Evolutionary conservation across 306 rosid species (phyloP), one percentile per base, ranked within the genome.

Genomic region (Lagenaria siceraria): DNA sequence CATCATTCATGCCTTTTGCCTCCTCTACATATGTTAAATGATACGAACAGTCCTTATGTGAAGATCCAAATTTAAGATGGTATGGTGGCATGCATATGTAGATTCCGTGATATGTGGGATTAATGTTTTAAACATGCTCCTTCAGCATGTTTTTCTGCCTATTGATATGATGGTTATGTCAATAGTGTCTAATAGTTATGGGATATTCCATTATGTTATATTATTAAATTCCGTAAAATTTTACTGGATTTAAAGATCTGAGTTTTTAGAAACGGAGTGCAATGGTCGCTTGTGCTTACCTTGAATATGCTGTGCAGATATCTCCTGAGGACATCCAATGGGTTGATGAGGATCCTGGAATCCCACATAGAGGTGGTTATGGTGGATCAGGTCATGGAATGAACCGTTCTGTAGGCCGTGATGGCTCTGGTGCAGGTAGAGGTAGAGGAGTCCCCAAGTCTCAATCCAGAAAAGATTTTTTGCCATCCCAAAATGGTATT

Each of bases 311-410:
- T 52, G 55, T 59, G 85, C 87, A 94, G 97, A 94, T 91, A 78
- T 89, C 97, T 73, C 88, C 91, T 0, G 93, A 81, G 81, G 98
- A 94, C 87, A 87, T 94, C 78, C 97, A 90, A 76, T 91, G 98
- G 98, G 96, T 91, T 7, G 94, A 89, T 10, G 97, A 87, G 74
- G 96, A 91, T 87, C 97, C 94, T 75, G 97, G 94, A 77, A 87
- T 89, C 80, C 84, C 90, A 59, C 90, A 55, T 82, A 85, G 87
- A 49, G 87, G 89, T 53, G 90, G 84, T 82, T 86, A 83, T 74
- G 83, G 87, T 43, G 93, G 91, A 82, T 80, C 88, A 46, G 91
- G 89, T 78, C 92, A 60, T 78, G 92, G 90, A 74, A 82, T 85
- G 82, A 88, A 87, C 77, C 86, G 96, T 77, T 56, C 89, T 27